phyloP scores from a whole-genome alignment of 1,284 basidiomycete species.

The Neolentinus lepideus region DNA sequence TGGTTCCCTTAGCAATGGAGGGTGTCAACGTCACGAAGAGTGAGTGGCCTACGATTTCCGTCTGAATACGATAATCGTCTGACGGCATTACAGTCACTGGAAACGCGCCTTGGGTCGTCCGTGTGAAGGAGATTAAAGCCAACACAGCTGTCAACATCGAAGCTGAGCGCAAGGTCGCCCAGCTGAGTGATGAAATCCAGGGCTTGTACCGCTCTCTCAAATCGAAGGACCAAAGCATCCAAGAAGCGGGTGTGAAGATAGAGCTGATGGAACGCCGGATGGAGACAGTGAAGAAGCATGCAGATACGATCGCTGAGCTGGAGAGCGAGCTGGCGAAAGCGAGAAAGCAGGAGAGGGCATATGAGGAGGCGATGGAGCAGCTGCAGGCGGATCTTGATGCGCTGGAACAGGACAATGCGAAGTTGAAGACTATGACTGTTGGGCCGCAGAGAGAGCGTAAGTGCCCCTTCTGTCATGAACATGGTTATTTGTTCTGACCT shows the following conservation, averaged over 20 bases:
- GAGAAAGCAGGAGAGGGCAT: constrained; percentile 81
- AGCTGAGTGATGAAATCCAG: constrained; percentile 86
- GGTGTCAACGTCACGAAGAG: constrained; percentile 75
- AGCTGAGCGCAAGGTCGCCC: constrained; percentile 81
- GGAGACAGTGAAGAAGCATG: constrained; percentile 85
- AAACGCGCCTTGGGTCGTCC: constrained; percentile 79
- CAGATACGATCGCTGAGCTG: constrained; percentile 76
- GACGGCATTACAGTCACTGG: constrained; percentile 50
- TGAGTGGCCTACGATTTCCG: constrained; percentile 29
- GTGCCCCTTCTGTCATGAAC: constrained; percentile 31
- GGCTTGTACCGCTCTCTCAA: constrained; percentile 80
- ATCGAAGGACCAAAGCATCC: constrained; percentile 81
- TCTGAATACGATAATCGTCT: background rate
- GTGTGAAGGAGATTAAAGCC: constrained; percentile 85
- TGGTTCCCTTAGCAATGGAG: constrained; percentile 69
- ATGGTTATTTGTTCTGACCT: constrained; percentile 8
- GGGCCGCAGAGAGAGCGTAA: constrained; percentile 51
- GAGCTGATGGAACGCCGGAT: constrained; percentile 91
- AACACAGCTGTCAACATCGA: constrained; percentile 83
- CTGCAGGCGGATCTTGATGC: constrained; percentile 84
- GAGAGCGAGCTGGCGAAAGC: constrained; percentile 77
- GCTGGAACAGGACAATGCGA: constrained; percentile 83
- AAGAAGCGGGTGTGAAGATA: constrained; percentile 89
- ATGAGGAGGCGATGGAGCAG: constrained; percentile 91
- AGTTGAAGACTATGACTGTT: constrained; percentile 63